Evolutionary conservation across 2,329 filamentous ascomycete species (phyloP).

Genomic region (Penicillium sp.): DNA sequence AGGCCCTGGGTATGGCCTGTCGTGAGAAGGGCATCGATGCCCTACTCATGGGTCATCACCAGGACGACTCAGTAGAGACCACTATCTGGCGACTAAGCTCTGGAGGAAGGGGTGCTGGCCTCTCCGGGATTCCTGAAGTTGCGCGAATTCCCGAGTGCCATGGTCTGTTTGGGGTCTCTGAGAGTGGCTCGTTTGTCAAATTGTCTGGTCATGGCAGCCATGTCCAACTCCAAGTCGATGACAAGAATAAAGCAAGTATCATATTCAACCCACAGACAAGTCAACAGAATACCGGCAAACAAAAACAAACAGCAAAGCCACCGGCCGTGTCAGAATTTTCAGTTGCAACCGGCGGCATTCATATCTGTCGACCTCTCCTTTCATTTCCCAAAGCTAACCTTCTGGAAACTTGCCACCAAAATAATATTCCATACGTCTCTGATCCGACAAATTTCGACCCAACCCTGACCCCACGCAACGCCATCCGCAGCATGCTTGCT

Average conservation of each 20-base stretch:
- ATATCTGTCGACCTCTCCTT: slow-evolving; percentile 44
- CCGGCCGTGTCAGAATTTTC: background rate
- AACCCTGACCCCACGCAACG: slow-evolving; percentile 78
- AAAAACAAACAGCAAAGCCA: background rate
- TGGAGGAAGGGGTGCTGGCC: slow-evolving; percentile 69
- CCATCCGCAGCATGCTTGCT: slow-evolving; percentile 69
- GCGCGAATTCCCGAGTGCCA: slow-evolving; percentile 82
- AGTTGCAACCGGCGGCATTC: slow-evolving; percentile 42
- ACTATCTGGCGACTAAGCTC: slow-evolving; percentile 75
- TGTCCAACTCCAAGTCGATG: slow-evolving; percentile 13
- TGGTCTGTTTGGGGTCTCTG: slow-evolving; percentile 71
- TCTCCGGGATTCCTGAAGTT: slow-evolving; percentile 68
- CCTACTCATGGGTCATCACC: slow-evolving; percentile 81
- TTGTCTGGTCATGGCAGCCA: slow-evolving; percentile 25
- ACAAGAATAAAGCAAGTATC: slow-evolving; percentile 11
- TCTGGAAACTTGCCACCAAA: slow-evolving; percentile 65
- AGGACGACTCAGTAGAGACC: slow-evolving; percentile 90
- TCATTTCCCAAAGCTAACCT: slow-evolving; percentile 70
- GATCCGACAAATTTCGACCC: slow-evolving; percentile 80
- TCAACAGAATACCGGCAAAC: background rate
- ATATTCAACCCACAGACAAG: background rate
- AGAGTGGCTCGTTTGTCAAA: slow-evolving; percentile 61
- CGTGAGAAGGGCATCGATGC: slow-evolving; percentile 55
- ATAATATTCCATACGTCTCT: slow-evolving; percentile 74
- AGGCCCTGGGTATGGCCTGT: slow-evolving; percentile 67